Evolutionary conservation across 495 filamentous ascomycete species (phyloP).

Genomic region (Podospora comata): DNA sequence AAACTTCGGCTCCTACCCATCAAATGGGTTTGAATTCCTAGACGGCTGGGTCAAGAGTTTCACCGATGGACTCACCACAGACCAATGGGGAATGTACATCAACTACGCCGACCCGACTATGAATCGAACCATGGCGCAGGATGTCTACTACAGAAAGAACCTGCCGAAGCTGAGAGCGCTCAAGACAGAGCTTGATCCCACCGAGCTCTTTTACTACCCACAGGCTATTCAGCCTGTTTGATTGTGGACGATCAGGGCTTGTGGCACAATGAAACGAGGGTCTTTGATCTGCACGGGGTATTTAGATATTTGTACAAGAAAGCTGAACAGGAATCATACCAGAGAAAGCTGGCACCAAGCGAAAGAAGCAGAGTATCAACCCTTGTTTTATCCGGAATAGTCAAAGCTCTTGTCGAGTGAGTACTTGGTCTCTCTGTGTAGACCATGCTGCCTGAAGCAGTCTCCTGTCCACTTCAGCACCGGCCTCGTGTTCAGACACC

Average conservation of each 20-base stretch:
- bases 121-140: conserved; percentile 36
- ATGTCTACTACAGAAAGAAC: conserved; percentile 53
- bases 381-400: background rate
- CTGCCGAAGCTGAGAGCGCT: conserved; percentile 50
- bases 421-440: background rate
- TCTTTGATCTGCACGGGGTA: background rate
- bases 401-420: background rate
- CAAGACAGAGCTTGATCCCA: conserved; percentile 55
- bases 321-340: background rate
- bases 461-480: conserved; percentile 26
- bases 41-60: conserved; percentile 41
- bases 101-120: conserved; percentile 46
- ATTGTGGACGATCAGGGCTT: background rate
- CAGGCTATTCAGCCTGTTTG: conserved; percentile 49
- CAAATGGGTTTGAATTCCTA: conserved; percentile 37
- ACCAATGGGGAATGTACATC: conserved; percentile 47
- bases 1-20: conserved; percentile 28
- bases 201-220: conserved; percentile 61
- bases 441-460: conserved; percentile 21
- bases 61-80: conserved; percentile 27
- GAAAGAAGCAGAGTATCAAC: background rate
- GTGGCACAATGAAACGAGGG: background rate
- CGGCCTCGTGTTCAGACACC: conserved; percentile 18
- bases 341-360: background rate
- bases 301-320: background rate